These are phyloP conservation scores for Leishmania braziliensis DNA, from an alignment of 208 protist genomes.

Conservation along the genomic window DNA sequence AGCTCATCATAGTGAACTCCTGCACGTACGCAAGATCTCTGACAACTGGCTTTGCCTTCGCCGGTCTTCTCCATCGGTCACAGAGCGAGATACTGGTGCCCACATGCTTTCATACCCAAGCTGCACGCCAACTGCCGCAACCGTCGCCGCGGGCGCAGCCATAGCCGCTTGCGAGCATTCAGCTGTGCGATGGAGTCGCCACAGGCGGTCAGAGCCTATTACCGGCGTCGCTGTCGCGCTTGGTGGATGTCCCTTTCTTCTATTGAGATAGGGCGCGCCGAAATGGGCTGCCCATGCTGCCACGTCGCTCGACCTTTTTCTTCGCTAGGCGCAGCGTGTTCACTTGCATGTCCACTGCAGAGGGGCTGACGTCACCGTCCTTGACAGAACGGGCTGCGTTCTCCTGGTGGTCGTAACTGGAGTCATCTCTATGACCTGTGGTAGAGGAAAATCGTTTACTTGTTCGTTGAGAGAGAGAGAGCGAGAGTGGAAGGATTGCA, in stretches of 20 bases:
- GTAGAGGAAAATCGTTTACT: neutral
- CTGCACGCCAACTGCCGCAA: slow-evolving; percentile 26
- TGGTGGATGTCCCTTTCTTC: too few species aligned
- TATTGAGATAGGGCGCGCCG: too few species aligned
- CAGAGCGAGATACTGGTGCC: slow-evolving; percentile 27
- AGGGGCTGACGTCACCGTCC: too few species aligned
- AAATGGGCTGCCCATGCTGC: too few species aligned
- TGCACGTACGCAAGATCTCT: slow-evolving; percentile 17
- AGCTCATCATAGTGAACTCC: neutral
- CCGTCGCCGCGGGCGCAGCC: slow-evolving; percentile 17
- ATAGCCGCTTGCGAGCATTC: slow-evolving; percentile 23
- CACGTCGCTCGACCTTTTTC: too few species aligned
- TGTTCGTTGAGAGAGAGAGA: neutral
- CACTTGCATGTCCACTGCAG: too few species aligned
- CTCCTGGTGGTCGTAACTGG: neutral
- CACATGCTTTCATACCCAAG: slow-evolving; percentile 18
- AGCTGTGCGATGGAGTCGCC: slow-evolving; percentile 27
- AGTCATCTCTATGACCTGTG: neutral
- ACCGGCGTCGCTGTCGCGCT: too few species aligned
- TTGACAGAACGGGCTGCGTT: neutral
- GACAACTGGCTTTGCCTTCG: slow-evolving; percentile 15
- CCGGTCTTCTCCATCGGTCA: slow-evolving; percentile 27
- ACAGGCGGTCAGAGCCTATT: neutral
- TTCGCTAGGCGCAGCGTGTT: too few species aligned
- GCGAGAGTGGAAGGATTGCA: neutral